Evolutionary conservation across 2,329 filamentous ascomycete species (phyloP).

Genomic region (Fusarium ramigenum): DNA sequence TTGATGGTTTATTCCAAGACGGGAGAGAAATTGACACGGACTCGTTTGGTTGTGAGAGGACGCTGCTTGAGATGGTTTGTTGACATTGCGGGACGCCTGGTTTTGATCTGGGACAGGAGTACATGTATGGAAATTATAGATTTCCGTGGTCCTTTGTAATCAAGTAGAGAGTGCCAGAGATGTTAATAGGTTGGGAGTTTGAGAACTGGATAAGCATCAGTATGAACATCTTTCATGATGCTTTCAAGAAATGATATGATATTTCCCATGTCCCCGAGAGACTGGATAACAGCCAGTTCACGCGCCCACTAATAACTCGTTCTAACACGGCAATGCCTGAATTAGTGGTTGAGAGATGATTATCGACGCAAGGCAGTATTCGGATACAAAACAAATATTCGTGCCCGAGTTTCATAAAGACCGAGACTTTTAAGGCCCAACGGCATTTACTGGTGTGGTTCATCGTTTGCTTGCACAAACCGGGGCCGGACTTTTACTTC

Average conservation of each 20-base stretch:
- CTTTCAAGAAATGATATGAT: background rate
- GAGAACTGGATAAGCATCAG: background rate
- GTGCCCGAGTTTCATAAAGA: background rate
- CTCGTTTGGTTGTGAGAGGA: background rate
- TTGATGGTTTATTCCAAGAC: conserved; percentile 3
- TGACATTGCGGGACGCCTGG: conserved; percentile 6
- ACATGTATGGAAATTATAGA: background rate
- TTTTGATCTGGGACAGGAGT: background rate
- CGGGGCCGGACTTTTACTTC: conserved; percentile 13
- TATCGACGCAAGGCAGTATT: background rate
- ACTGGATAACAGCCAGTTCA: background rate
- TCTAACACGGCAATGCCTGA: background rate
- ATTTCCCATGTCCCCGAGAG: background rate
- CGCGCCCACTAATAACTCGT: background rate
- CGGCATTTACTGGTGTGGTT: background rate
- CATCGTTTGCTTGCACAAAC: background rate
- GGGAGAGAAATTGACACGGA: background rate
- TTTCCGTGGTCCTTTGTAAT: background rate
- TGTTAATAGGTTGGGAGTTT: background rate
- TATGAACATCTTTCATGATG: background rate
- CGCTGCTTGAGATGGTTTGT: background rate
- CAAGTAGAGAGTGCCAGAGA: background rate
- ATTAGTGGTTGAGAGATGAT: background rate
- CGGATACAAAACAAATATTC: background rate
- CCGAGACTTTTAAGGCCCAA: background rate